Conservation (phyloP, 2,329 filamentous ascomycete species). For the Myriangium duriaei region DNA sequence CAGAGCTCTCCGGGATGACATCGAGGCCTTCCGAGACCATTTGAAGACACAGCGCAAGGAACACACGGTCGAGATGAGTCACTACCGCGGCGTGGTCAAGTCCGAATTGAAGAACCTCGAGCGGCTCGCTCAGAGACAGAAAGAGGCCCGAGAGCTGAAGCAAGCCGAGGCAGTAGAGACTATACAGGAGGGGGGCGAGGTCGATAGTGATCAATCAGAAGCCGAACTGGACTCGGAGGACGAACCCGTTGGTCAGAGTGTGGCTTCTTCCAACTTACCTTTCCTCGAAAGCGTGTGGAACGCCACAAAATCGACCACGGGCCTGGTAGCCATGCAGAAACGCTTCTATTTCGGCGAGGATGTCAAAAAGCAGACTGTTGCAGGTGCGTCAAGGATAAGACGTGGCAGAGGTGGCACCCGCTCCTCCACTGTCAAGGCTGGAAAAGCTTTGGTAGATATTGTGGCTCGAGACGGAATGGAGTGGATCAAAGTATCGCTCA, state of each 20-base stretch:
- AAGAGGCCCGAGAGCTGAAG: constrained; percentile 11
- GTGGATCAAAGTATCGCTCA: constrained; percentile 57
- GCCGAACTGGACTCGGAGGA: not conserved
- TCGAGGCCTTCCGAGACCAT: constrained; percentile 28
- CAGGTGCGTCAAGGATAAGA: constrained; percentile 15
- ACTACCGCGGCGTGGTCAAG: constrained; percentile 23
- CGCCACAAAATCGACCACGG: constrained; percentile 44
- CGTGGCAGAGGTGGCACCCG: constrained; percentile 17
- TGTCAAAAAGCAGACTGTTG: constrained; percentile 11
- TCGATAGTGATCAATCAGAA: not conserved
- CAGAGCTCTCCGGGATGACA: constrained; percentile 26
- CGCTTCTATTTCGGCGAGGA: constrained; percentile 34
- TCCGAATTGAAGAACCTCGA: constrained; percentile 23
- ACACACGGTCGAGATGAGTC: constrained; percentile 23
- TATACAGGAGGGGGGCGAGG: not conserved
- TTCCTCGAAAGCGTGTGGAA: constrained; percentile 54
- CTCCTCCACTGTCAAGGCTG: constrained; percentile 30
- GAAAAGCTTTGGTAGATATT: constrained; percentile 46
- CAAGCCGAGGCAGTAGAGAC: not conserved
- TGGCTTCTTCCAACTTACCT: constrained; percentile 53
- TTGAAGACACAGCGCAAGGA: constrained; percentile 24
- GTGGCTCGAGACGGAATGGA: constrained; percentile 49
- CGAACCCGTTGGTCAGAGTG: constrained; percentile 31
- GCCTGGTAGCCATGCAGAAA: constrained; percentile 46
- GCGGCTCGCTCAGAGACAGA: constrained; percentile 17